Conservation (phyloP, 1,139 yeast species). For the Diutina scorzettiae region DNA sequence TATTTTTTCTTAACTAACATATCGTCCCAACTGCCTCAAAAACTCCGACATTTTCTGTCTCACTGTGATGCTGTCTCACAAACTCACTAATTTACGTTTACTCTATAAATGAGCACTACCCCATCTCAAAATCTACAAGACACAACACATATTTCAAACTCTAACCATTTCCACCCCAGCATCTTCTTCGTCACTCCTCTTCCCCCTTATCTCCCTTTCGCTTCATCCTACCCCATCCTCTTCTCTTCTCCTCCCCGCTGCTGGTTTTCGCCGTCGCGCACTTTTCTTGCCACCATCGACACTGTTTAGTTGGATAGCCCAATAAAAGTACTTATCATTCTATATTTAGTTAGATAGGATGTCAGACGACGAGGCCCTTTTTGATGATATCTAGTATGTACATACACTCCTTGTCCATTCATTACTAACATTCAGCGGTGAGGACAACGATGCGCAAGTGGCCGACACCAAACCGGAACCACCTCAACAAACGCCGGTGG, state of each 20-base stretch:
- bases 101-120: too few relatives aligned
- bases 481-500: neutral
- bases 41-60: too few relatives aligned
- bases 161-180: too few relatives aligned
- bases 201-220: neutral
- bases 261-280: neutral
- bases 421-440: constrained; percentile 10
- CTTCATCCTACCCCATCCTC: too few relatives aligned
- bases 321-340: constrained; percentile 6
- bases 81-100: too few relatives aligned
- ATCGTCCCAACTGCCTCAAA: too few relatives aligned
- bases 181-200: too few relatives aligned
- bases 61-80: too few relatives aligned
- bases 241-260: too few relatives aligned
- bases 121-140: too few relatives aligned
- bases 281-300: neutral
- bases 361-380: constrained; percentile 70
- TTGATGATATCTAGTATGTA: constrained; percentile 57
- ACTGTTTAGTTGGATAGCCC: constrained; percentile 4
- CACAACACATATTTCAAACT: too few relatives aligned
- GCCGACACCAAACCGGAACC: constrained; percentile 8
- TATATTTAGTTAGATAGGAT: constrained; percentile 8
- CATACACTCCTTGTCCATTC: neutral
- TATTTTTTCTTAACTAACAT: too few relatives aligned
- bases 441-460: constrained; percentile 8